These are phyloP conservation scores for Tripterygium wilfordii DNA, from an alignment of 177 flowering plant species.

Conservation along the genomic window DNA sequence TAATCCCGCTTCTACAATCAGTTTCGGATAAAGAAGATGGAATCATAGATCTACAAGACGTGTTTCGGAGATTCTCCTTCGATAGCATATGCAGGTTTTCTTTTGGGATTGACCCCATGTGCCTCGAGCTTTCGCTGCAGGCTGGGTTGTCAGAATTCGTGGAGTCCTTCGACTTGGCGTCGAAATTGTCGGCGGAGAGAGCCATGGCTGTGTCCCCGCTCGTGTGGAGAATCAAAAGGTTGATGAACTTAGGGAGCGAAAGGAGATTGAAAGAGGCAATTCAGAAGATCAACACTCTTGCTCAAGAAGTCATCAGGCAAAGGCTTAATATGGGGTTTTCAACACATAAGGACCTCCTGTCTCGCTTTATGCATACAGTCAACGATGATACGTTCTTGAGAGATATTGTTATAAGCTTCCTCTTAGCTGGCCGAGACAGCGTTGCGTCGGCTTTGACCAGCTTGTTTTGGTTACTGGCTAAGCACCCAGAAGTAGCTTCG, in stretches of 20 bases:
- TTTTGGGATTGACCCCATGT: conserved; percentile 58
- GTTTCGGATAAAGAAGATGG: neutral
- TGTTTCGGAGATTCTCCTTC: conserved; percentile 57
- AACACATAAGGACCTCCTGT: conserved; percentile 22
- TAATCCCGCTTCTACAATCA: conserved; percentile 38
- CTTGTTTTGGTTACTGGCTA: conserved; percentile 40
- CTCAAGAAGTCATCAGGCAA: conserved; percentile 21
- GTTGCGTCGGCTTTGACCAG: conserved; percentile 50
- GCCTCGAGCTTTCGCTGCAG: conserved; percentile 31
- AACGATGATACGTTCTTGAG: conserved; percentile 45
- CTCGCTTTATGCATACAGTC: conserved; percentile 44
- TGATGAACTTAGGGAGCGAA: conserved; percentile 32
- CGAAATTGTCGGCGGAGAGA: conserved; percentile 44
- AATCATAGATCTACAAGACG: conserved; percentile 51
- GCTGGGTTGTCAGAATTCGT: conserved; percentile 33
- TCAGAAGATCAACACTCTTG: conserved; percentile 17
- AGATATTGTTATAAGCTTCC: conserved; percentile 62
- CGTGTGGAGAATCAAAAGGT: conserved; percentile 45
- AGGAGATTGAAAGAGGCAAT: conserved; percentile 27
- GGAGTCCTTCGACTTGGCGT: conserved; percentile 45
- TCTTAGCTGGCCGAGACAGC: conserved; percentile 71
- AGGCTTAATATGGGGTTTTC: conserved; percentile 12
- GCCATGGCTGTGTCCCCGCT: conserved; percentile 29
- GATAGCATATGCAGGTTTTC: conserved; percentile 55
- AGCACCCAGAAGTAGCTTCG: conserved; percentile 31